Conservation (phyloP, 1,139 yeast genomes). For the Taphrina pruni region DNA sequence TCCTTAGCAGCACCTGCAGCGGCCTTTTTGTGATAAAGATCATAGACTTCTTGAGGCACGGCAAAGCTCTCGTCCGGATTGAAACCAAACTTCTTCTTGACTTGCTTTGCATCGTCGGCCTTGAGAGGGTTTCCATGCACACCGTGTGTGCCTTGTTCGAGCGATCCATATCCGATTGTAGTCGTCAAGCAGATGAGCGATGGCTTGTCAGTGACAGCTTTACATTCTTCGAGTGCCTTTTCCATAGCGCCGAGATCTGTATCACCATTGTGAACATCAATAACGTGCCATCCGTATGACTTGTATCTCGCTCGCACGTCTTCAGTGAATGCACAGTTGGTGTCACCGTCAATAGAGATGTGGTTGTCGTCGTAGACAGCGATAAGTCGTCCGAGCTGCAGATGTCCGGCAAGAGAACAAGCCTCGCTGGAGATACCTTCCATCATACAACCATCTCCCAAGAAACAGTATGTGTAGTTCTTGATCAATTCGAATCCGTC, state of each 20-base stretch:
- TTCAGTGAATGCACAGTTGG: conserved; percentile 91
- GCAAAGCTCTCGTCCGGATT: conserved; percentile 80
- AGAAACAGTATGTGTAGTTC: conserved; percentile 76
- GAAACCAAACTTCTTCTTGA: conserved; percentile 85
- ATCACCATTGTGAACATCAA: conserved; percentile 82
- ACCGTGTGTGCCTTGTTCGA: conserved; percentile 81
- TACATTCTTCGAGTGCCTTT: conserved; percentile 66
- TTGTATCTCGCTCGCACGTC: conserved; percentile 84
- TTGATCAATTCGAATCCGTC: conserved; percentile 75
- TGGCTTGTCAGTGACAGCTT: conserved; percentile 71
- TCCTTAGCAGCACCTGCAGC: conserved; percentile 68
- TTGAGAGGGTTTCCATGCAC: conserved; percentile 98
- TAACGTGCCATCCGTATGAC: conserved; percentile 93
- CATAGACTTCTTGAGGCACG: conserved; percentile 84
- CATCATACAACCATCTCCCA: conserved; percentile 99
- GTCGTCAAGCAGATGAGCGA: conserved; percentile 87
- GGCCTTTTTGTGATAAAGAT: conserved; percentile 65
- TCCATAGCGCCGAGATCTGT: conserved; percentile 73
- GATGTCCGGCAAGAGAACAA: conserved; percentile 92
- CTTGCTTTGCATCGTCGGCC: conserved; percentile 87
- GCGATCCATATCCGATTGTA: conserved; percentile 93
- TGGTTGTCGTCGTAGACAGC: conserved; percentile 97
- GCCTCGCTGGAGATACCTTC: conserved; percentile 99
- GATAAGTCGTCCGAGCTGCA: conserved; percentile 90
- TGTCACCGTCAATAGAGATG: conserved; percentile 95